Base-by-base conservation (phyloP, 176 grass and related monocot genomes). In the Juncus effusus region DNA sequence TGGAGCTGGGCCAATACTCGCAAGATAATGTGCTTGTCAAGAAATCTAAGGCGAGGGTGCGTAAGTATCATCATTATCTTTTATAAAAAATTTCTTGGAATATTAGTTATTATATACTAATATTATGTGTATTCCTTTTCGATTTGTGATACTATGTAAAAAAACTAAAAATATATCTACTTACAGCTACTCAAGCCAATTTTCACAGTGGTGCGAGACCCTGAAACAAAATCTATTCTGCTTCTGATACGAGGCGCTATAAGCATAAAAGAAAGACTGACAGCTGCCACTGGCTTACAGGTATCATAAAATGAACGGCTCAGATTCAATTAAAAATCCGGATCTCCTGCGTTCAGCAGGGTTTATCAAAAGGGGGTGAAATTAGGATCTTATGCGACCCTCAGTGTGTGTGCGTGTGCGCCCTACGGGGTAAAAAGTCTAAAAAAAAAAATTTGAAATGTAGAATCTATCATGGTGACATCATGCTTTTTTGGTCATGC, bases 221-320 rank as follows among this genome's bases (percentile, higher is more conserved):
- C 55, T 82, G 82, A 63, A 70, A 81, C 76, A 39, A 81, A 90
- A 80, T 81, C 82, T 55, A 78, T 99, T 79, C 65, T 99, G 77
- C 86, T 99, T 78, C 74, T 99, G 56, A 99, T 99, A 56, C 85
- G 89, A 35, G 95, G 95, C 61, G 89, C 95, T 19, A 84, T 94
- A 42, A 94, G 89, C 59, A 52, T 99, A 54, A 87, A 85, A 76
- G 95, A 99, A 42, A 71, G 86, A 28, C 44, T 99, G 73, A 99
- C 95, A 35, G 89, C 89, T 49, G 83, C 95, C 75, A 94, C 83
- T 39, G 80, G 89, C 37, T 68, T 76, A 56, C 75, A 89, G 10
- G 84, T 99, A 73, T 85, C 82, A 28, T 28, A 28, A 28, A 28
- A 28, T 28, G 19, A 28, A 28, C 19, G 61, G 87, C 89, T 50